These are phyloP conservation scores for Puccinia novopanici DNA, from an alignment of 1,284 basidiomycete genomes.

Conservation along the genomic window DNA sequence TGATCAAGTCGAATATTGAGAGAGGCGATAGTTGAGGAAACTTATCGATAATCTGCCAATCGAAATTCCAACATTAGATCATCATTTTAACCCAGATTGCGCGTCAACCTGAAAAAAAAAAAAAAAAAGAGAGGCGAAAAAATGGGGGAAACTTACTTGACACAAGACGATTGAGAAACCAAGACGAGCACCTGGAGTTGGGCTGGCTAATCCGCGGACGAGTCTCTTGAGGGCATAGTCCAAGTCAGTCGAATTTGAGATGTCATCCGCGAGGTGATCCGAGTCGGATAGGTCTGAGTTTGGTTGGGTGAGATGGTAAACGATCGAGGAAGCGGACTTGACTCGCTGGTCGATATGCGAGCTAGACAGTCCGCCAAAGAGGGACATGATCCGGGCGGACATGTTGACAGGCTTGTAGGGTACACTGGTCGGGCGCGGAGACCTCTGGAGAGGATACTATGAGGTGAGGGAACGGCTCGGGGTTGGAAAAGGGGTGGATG, in stretches of 20 bases:
- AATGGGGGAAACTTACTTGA: constrained; percentile 50
- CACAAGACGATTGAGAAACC: constrained; percentile 59
- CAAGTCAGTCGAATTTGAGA: constrained; percentile 53
- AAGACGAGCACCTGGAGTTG: constrained; percentile 57
- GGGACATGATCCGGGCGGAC: constrained; percentile 42
- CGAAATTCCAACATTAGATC: no score
- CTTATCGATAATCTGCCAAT: no score
- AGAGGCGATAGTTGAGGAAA: no score
- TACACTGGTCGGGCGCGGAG: background rate
- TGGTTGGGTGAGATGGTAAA: constrained; percentile 25
- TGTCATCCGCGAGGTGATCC: background rate
- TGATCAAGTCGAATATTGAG: no score
- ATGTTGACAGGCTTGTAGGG: background rate
- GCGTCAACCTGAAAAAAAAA: background rate
- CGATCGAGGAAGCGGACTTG: constrained; percentile 40
- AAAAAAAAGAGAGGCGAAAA: background rate
- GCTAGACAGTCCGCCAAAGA: constrained; percentile 34
- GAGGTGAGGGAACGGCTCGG: no score
- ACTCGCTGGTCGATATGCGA: constrained; percentile 34
- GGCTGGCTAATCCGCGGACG: constrained; percentile 59
- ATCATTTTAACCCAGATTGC: background rate
- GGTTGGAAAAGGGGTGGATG: no score
- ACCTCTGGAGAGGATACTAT: no score
- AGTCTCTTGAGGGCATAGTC: constrained; percentile 58
- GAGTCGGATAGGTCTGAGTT: background rate